Evolutionary conservation across 2,329 filamentous ascomycete genomes (phyloP).

Genomic region (Raffaelea arxii): DNA sequence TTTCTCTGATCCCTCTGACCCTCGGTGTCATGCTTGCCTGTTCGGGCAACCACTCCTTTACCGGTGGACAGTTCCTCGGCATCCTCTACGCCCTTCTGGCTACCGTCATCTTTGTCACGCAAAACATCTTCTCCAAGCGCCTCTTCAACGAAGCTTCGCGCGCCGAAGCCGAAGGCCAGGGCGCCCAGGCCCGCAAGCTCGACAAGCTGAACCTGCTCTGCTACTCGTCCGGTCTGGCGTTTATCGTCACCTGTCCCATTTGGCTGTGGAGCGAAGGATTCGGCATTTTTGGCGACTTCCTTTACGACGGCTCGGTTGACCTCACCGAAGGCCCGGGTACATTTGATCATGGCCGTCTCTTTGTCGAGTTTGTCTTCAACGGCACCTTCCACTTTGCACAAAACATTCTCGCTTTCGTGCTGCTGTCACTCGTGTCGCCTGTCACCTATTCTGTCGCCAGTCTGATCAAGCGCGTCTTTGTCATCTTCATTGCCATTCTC

Average conservation of each 20-base stretch:
- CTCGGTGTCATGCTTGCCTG: constrained; percentile 93
- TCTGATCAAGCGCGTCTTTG: constrained; percentile 93
- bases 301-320: constrained; percentile 69
- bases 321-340: constrained; percentile 50
- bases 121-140: constrained; percentile 97
- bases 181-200: constrained; percentile 61
- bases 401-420: constrained; percentile 87
- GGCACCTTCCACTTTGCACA: constrained; percentile 94
- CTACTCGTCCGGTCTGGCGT: constrained; percentile 92
- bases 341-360: constrained; percentile 63
- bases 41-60: constrained; percentile 65
- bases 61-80: constrained; percentile 75
- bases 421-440: constrained; percentile 87
- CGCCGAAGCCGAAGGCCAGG: constrained; percentile 64
- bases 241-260: constrained; percentile 77
- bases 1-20: constrained; percentile 84
- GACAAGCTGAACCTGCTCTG: constrained; percentile 95
- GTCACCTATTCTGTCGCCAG: constrained; percentile 96
- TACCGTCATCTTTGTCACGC: constrained; percentile 91
- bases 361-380: constrained; percentile 91
- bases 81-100: constrained; percentile 80
- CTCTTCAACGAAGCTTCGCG: constrained; percentile 91
- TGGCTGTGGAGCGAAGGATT: constrained; percentile 92
- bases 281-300: constrained; percentile 64
- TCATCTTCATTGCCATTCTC: constrained; percentile 87